A percentile compares a stretch with the other conserved stretches of the same genome.
Evolutionary conservation across 2,329 filamentous ascomycete genomes (phyloP).

Genomic region (Aspergillus oerlinghausenensis): DNA sequence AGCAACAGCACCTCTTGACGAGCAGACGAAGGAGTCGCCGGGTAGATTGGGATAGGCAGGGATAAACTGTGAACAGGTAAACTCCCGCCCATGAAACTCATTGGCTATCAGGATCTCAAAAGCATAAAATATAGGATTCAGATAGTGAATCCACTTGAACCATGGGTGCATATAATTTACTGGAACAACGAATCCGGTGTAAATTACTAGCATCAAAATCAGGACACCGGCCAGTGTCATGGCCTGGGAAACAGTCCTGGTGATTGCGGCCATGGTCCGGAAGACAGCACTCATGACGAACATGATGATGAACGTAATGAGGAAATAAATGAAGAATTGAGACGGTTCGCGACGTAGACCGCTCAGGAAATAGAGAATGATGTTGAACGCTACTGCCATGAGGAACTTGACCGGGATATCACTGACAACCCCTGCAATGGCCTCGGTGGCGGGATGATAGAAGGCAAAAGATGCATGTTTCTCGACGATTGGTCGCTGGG

Average conservation of each 20-base stretch:
- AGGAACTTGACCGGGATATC: conserved; percentile 67
- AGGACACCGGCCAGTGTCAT: conserved; percentile 52
- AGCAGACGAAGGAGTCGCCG: conserved; percentile 50
- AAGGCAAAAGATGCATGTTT: conserved; percentile 29
- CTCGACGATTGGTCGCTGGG: conserved; percentile 22
- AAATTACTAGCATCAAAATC: conserved; percentile 42
- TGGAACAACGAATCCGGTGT: conserved; percentile 43
- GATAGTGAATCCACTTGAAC: conserved; percentile 76
- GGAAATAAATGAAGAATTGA: conserved; percentile 79
- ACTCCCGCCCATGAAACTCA: conserved; percentile 67
- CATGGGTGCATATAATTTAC: conserved; percentile 64
- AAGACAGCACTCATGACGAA: conserved; percentile 81
- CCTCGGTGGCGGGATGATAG: conserved; percentile 22
- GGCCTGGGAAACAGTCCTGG: conserved; percentile 59
- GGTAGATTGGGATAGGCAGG: conserved; percentile 41
- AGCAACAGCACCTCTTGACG: conserved; percentile 51
- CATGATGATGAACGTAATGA: conserved; percentile 69
- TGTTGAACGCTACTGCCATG: conserved; percentile 70
- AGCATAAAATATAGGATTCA: conserved; percentile 73
- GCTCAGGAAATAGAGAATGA: conserved; percentile 80
- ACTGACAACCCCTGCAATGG: conserved; percentile 14
- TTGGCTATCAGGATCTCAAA: conserved; percentile 81
- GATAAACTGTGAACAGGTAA: conserved; percentile 46
- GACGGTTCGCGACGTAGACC: conserved; percentile 68
- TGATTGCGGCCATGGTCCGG: conserved; percentile 69